A percentile compares a stretch with the other conserved stretches of the same genome.
phyloP scores from a whole-genome alignment of 2,329 filamentous ascomycete genomes.

The Calonectria pteridis region DNA sequence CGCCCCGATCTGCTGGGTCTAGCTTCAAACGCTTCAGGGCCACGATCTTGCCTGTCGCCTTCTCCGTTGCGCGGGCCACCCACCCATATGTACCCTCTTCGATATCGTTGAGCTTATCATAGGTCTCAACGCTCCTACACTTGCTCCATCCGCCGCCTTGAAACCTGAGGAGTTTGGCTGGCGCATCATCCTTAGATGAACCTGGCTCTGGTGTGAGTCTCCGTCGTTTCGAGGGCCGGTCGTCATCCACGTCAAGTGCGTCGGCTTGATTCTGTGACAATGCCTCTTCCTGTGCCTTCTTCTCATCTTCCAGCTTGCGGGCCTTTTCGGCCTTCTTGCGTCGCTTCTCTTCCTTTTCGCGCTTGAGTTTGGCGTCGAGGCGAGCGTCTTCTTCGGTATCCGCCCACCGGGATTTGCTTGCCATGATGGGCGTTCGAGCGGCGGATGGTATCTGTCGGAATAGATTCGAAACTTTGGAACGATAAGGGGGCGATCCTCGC shows the following conservation, averaged over 20 bases:
- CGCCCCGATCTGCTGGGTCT: constrained; percentile 78
- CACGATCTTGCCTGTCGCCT: constrained; percentile 81
- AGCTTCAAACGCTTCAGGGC: constrained; percentile 96
- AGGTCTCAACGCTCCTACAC: constrained; percentile 85
- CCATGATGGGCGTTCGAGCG: constrained; percentile 59
- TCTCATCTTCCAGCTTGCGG: constrained; percentile 69
- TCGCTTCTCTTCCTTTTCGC: constrained; percentile 91
- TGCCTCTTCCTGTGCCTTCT: constrained; percentile 51
- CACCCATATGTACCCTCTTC: constrained; percentile 97
- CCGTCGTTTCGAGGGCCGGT: constrained; percentile 71
- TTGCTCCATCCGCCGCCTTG: constrained; percentile 75
- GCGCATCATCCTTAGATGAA: constrained; percentile 36
- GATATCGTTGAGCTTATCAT: constrained; percentile 94
- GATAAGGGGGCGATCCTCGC: neutral
- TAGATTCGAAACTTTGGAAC: neutral
- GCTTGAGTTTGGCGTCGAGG: constrained; percentile 77
- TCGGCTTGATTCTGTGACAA: constrained; percentile 29
- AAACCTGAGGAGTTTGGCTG: constrained; percentile 77
- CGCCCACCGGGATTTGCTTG: constrained; percentile 86
- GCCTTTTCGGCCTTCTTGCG: constrained; percentile 86
- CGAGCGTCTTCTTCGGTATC: constrained; percentile 85
- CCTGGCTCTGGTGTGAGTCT: constrained; percentile 65
- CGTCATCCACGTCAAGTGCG: constrained; percentile 38
- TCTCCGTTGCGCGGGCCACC: constrained; percentile 87
- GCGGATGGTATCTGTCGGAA: neutral